These are phyloP conservation scores for Coemansia sp. DNA, from an alignment of 192 early-diverging fungal species.

Conservation along the genomic window DNA sequence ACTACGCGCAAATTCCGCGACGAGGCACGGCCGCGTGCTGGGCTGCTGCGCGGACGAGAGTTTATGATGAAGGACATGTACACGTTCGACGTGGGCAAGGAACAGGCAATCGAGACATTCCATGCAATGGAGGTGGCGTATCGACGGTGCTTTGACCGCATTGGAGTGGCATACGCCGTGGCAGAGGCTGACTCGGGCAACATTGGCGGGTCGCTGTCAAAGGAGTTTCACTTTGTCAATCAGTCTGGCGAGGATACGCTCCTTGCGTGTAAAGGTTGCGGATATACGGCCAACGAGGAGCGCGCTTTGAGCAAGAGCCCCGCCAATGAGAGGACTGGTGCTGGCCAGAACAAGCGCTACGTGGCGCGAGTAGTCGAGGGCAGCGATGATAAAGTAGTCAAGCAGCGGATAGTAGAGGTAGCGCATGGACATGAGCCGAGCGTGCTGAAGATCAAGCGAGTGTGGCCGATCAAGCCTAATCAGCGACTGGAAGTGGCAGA, in stretches of 20 bases:
- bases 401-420: conserved; percentile 17
- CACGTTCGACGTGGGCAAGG: conserved; percentile 75
- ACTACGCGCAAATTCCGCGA: conserved; percentile 86
- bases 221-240: conserved; percentile 87
- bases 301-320: conserved; percentile 51
- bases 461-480: conserved; percentile 15
- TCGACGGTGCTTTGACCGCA: conserved; percentile 67
- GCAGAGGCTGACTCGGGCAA: conserved; percentile 91
- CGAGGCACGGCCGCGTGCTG: conserved; percentile 80
- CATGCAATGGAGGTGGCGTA: conserved; percentile 76
- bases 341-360: not conserved
- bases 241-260: conserved; percentile 82
- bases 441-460: conserved; percentile 37
- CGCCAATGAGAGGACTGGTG: not conserved
- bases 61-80: conserved; percentile 98
- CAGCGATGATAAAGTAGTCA: not conserved
- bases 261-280: conserved; percentile 71
- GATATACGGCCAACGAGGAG: conserved; percentile 87
- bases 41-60: conserved; percentile 83
- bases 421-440: conserved; percentile 27
- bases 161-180: conserved; percentile 83
- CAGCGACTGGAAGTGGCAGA: conserved; percentile 13
- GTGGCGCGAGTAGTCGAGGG: conserved; percentile 4
- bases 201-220: conserved; percentile 86
- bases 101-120: conserved; percentile 76